These are phyloP conservation scores for Phytophthora fragariae DNA, from an alignment of 352 stramenopile genomes.

Conservation along the genomic window DNA sequence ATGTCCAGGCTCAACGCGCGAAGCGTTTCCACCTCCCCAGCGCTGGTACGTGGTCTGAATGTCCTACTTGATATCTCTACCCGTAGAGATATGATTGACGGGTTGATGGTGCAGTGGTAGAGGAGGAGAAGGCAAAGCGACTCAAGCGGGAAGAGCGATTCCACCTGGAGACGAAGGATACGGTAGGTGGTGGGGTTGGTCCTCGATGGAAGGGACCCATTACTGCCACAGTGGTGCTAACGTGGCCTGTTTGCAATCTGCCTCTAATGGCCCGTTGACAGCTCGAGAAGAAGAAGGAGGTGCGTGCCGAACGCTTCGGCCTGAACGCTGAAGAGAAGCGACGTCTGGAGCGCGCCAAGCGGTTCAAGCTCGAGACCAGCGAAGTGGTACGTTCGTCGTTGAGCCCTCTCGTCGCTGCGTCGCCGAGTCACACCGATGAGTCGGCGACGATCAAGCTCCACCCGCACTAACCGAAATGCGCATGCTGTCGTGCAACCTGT, in stretches of 20 bases:
- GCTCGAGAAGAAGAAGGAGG: slow-evolving; percentile 86
- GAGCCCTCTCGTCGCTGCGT: slow-evolving; percentile 9
- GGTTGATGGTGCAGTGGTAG: slow-evolving; percentile 24
- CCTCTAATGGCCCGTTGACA: slow-evolving; percentile 25
- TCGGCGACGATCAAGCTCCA: neutral
- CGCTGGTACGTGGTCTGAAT: slow-evolving; percentile 34
- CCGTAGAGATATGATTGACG: neutral
- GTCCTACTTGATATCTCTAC: neutral
- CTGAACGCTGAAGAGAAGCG: slow-evolving; percentile 85
- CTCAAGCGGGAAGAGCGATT: slow-evolving; percentile 82
- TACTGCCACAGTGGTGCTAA: slow-evolving; percentile 18
- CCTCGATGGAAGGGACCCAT: slow-evolving; percentile 5
- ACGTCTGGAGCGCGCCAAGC: slow-evolving; percentile 83
- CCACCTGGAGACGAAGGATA: slow-evolving; percentile 79
- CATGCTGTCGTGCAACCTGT: neutral
- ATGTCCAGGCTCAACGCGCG: slow-evolving; percentile 62
- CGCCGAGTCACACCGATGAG: neutral
- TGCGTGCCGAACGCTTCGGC: slow-evolving; percentile 82
- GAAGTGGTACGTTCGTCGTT: slow-evolving; percentile 65
- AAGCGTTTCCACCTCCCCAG: slow-evolving; percentile 81
- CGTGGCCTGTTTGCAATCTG: slow-evolving; percentile 10
- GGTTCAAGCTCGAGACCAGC: slow-evolving; percentile 83
- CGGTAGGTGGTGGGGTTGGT: slow-evolving; percentile 42
- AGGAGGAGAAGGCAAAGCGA: slow-evolving; percentile 74
- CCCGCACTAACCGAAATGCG: slow-evolving; percentile 12